phyloP scores from a whole-genome alignment of 345 rosid genomes.

The Streptanthus diversifolius region DNA sequence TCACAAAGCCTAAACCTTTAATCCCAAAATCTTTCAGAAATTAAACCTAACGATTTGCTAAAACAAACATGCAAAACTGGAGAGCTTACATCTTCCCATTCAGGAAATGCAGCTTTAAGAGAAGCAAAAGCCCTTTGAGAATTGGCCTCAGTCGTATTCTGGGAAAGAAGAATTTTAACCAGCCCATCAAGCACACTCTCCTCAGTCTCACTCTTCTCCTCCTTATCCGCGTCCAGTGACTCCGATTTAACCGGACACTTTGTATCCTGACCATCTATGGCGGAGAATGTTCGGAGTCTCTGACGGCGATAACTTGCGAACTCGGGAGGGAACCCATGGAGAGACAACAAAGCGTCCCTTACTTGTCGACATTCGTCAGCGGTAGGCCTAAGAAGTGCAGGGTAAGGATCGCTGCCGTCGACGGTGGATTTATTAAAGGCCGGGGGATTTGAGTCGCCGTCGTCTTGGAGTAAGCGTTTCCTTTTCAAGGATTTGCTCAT shows the following conservation, averaged over 20 bases:
- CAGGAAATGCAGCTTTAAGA: slow-evolving; percentile 60
- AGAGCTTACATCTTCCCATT: slow-evolving; percentile 66
- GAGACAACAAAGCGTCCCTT: slow-evolving; percentile 31
- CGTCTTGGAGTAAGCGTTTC: slow-evolving; percentile 22
- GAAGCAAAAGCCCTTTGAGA: slow-evolving; percentile 73
- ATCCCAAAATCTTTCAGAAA: background rate
- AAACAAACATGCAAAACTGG: background rate
- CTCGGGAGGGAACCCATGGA: slow-evolving; percentile 35
- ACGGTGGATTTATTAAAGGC: slow-evolving; percentile 10
- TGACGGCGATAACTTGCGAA: slow-evolving; percentile 45
- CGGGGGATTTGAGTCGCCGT: slow-evolving; percentile 22
- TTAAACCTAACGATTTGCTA: background rate
- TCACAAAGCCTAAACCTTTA: background rate
- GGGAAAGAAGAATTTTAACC: slow-evolving; percentile 69
- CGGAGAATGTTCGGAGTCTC: slow-evolving; percentile 36
- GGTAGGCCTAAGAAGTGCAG: slow-evolving; percentile 14
- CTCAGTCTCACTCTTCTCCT: background rate
- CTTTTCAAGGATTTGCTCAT: slow-evolving; percentile 31
- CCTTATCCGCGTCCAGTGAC: slow-evolving; percentile 9
- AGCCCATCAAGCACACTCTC: slow-evolving; percentile 85
- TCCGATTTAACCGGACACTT: slow-evolving; percentile 18
- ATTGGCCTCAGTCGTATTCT: slow-evolving; percentile 77
- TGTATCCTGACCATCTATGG: background rate
- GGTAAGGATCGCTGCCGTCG: slow-evolving; percentile 19
- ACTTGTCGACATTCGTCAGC: slow-evolving; percentile 28